Conservation (phyloP, 2,329 filamentous ascomycete genomes). For the Amauroascus niger region DNA sequence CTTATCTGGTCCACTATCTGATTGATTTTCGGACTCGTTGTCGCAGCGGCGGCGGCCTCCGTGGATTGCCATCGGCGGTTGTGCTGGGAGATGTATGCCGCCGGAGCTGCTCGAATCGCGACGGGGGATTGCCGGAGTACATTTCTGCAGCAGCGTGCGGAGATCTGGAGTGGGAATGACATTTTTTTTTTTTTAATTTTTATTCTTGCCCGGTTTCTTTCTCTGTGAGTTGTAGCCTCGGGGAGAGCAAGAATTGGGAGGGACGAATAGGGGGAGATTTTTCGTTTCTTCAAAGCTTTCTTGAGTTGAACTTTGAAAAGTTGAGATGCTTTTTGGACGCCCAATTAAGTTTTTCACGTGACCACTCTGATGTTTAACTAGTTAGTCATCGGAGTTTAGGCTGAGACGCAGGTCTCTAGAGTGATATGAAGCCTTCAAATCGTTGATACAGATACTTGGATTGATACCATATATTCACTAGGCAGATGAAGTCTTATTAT, state of each 20-base stretch:
- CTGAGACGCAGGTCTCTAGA: too few relatives aligned
- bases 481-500: not conserved
- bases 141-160: slow-evolving; percentile 37
- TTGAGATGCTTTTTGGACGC: not conserved
- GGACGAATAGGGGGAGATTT: not conserved
- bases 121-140: slow-evolving; percentile 33
- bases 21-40: slow-evolving; percentile 78
- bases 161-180: slow-evolving; percentile 34
- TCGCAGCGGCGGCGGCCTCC: slow-evolving; percentile 47
- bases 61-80: slow-evolving; percentile 86
- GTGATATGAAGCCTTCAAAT: too few relatives aligned
- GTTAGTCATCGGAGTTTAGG: not conserved
- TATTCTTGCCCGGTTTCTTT: too few relatives aligned
- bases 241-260: not conserved
- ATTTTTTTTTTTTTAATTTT: too few relatives aligned
- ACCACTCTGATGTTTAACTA: not conserved
- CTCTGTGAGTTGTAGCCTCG: not conserved
- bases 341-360: slow-evolving; percentile 1
- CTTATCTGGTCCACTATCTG: slow-evolving; percentile 98
- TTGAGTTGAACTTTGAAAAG: slow-evolving; percentile 6
- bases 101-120: slow-evolving; percentile 25
- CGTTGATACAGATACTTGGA: not conserved
- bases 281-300: not conserved
- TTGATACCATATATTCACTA: not conserved
- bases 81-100: slow-evolving; percentile 11